These are phyloP conservation scores for Ogataea haglerorum DNA, from an alignment of 805 yeast genomes.

Conservation along the genomic window DNA sequence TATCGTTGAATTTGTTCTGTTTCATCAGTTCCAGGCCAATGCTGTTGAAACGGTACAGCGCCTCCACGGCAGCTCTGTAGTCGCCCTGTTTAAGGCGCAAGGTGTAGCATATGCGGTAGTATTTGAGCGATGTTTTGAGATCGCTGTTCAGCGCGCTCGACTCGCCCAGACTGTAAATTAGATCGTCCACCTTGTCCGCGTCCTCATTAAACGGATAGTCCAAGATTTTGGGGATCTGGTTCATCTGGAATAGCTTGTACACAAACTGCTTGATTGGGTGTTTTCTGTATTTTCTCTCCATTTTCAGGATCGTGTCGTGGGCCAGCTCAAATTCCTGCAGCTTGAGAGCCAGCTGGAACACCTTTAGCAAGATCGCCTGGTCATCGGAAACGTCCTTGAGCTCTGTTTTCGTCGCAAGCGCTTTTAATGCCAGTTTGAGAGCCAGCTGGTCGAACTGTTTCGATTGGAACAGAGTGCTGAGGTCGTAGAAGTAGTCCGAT, in stretches of 20 bases:
- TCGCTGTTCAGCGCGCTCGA: slow-evolving; percentile 26
- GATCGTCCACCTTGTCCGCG: slow-evolving; percentile 39
- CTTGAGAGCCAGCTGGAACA: slow-evolving; percentile 32
- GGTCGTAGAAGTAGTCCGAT: slow-evolving; percentile 36
- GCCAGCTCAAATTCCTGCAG: slow-evolving; percentile 31
- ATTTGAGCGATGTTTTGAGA: slow-evolving; percentile 35
- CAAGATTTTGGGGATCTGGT: slow-evolving; percentile 38
- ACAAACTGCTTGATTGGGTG: slow-evolving; percentile 35
- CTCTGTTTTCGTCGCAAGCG: slow-evolving; percentile 22
- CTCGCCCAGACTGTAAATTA: slow-evolving; percentile 35
- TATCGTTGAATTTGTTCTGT: slow-evolving; percentile 14
- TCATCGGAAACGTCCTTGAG: slow-evolving; percentile 21
- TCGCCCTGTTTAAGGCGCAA: slow-evolving; percentile 49
- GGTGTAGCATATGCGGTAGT: slow-evolving; percentile 49
- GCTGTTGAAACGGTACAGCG: slow-evolving; percentile 39
- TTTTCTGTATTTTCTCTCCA: slow-evolving; percentile 23
- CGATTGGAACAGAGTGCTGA: slow-evolving; percentile 37
- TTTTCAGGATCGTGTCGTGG: slow-evolving; percentile 27
- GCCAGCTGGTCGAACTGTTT: slow-evolving; percentile 33
- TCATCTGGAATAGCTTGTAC: slow-evolving; percentile 36
- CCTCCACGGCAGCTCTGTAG: slow-evolving; percentile 45
- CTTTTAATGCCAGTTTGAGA: slow-evolving; percentile 31
- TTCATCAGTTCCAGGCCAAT: slow-evolving; percentile 16
- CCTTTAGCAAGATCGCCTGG: slow-evolving; percentile 20
- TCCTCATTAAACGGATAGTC: slow-evolving; percentile 44